These are phyloP conservation scores for Periconia digitata DNA, from an alignment of 2,329 filamentous ascomycete species.

Conservation along the genomic window DNA sequence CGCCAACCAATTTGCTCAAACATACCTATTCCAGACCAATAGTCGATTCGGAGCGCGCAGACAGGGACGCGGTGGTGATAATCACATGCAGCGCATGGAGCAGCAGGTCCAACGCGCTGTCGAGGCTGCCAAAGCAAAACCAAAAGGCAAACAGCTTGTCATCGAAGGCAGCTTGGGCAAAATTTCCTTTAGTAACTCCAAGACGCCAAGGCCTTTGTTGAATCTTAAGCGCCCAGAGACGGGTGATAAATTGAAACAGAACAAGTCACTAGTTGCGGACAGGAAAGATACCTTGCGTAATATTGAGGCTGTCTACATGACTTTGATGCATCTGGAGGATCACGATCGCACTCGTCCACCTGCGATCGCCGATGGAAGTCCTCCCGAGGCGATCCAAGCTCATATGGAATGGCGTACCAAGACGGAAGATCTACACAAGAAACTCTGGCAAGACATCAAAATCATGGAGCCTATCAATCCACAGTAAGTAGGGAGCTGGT, in stretches of 20 bases:
- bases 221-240: constrained; percentile 90
- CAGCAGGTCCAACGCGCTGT: constrained; percentile 97
- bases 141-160: constrained; percentile 95
- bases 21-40: constrained; percentile 93
- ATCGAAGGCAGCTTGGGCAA: constrained; percentile 96
- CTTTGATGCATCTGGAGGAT: constrained; percentile 91
- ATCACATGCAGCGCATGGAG: constrained; percentile 98
- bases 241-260: constrained; percentile 51
- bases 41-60: constrained; percentile 77
- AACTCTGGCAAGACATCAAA: constrained; percentile 84
- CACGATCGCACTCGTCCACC: constrained; percentile 80
- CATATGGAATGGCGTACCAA: constrained; percentile 80
- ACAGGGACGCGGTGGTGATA: constrained; percentile 82
- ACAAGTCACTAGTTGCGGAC: constrained; percentile 62
- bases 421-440: constrained; percentile 70
- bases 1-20: constrained; percentile 94
- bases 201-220: constrained; percentile 90
- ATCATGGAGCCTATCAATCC: constrained; percentile 85
- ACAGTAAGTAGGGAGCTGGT: constrained; percentile 41
- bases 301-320: constrained; percentile 85
- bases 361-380: constrained; percentile 63
- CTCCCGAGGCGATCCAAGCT: constrained; percentile 68
- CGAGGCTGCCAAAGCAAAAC: constrained; percentile 94
- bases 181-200: constrained; percentile 98
- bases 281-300: constrained; percentile 81